A percentile compares a stretch with the other conserved stretches of the same genome.
Conservation (phyloP, 805 yeast species). For the Metschnikowia similis region DNA sequence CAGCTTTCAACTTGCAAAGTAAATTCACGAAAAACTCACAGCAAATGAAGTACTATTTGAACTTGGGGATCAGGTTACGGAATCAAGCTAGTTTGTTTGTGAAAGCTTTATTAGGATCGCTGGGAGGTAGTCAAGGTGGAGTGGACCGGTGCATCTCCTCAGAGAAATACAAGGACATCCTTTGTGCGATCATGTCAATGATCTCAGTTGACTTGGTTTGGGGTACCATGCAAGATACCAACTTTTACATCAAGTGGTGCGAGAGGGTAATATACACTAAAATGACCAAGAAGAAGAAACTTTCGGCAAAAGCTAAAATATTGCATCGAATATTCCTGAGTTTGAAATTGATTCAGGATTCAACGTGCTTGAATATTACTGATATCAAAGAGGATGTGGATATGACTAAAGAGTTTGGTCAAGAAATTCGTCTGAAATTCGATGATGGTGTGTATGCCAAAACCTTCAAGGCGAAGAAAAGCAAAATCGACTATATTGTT, state of each 20-base stretch:
- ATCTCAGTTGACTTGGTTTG: slow-evolving; percentile 83
- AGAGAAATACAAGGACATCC: slow-evolving; percentile 75
- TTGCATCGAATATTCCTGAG: slow-evolving; percentile 77
- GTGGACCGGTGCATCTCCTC: slow-evolving; percentile 45
- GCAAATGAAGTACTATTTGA: slow-evolving; percentile 63
- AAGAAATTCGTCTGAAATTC: slow-evolving; percentile 25
- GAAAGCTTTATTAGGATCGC: slow-evolving; percentile 45
- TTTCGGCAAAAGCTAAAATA: slow-evolving; percentile 72
- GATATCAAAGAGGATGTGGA: slow-evolving; percentile 34
- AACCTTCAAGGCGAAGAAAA: slow-evolving; percentile 9
- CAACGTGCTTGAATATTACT: slow-evolving; percentile 48
- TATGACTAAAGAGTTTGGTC: slow-evolving; percentile 22
- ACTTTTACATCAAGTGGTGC: slow-evolving; percentile 69
- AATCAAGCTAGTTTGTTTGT: slow-evolving; percentile 71
- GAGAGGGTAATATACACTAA: slow-evolving; percentile 69
- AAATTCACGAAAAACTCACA: slow-evolving; percentile 64
- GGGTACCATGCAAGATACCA: slow-evolving; percentile 88
- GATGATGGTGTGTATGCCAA: slow-evolving; percentile 13
- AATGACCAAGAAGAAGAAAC: slow-evolving; percentile 56
- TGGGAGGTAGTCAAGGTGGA: slow-evolving; percentile 33
- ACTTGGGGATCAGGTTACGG: slow-evolving; percentile 69
- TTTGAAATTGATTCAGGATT: slow-evolving; percentile 70
- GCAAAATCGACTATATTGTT: slow-evolving; percentile 18
- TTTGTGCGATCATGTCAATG: slow-evolving; percentile 82
- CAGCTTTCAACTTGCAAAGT: slow-evolving; percentile 76